A percentile compares a stretch with the other conserved stretches of the same genome.
phyloP scores from a whole-genome alignment of 176 grass and related monocot genomes.

The Triticum urartu region DNA sequence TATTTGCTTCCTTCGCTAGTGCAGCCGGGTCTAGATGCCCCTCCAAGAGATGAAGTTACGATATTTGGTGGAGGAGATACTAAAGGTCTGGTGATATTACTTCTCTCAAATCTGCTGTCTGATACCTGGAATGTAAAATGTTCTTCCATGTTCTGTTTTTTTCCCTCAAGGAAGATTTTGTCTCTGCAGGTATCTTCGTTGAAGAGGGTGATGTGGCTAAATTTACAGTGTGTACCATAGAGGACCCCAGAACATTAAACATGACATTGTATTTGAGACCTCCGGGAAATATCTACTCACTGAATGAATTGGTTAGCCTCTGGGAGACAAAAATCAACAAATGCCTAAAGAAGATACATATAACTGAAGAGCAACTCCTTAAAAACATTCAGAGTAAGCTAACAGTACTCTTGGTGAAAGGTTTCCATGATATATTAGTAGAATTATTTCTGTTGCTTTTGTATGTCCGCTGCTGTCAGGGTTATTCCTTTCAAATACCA shows the following conservation, averaged over 20 bases:
- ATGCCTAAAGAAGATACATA: constrained; percentile 43
- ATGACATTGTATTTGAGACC: constrained; percentile 76
- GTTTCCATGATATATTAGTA: not conserved
- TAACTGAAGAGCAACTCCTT: constrained; percentile 76
- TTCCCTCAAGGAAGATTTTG: constrained; percentile 5
- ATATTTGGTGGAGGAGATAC: constrained; percentile 78
- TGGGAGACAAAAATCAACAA: constrained; percentile 78
- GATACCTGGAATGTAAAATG: not conserved
- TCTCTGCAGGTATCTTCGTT: constrained; percentile 71
- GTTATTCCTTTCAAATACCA: not conserved
- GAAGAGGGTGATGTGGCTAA: constrained; percentile 69
- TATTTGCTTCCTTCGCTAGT: constrained; percentile 85
- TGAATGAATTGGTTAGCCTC: constrained; percentile 69
- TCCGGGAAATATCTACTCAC: constrained; percentile 61
- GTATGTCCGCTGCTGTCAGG: not conserved
- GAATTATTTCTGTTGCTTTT: constrained; percentile 25
- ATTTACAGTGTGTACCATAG: constrained; percentile 74
- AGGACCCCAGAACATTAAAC: constrained; percentile 81
- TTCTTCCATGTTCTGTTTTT: constrained; percentile 11
- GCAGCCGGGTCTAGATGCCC: constrained; percentile 74
- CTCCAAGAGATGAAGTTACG: constrained; percentile 77
- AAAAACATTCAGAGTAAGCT: constrained; percentile 61
- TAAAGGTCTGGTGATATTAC: constrained; percentile 50
- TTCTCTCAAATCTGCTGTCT: not conserved
- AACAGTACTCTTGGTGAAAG: not conserved